Percentiles rank a stretch among this genome's conserved stretches.
Conservation (phyloP, 78 protist species). For the Polysphondylium violaceum region DNA sequence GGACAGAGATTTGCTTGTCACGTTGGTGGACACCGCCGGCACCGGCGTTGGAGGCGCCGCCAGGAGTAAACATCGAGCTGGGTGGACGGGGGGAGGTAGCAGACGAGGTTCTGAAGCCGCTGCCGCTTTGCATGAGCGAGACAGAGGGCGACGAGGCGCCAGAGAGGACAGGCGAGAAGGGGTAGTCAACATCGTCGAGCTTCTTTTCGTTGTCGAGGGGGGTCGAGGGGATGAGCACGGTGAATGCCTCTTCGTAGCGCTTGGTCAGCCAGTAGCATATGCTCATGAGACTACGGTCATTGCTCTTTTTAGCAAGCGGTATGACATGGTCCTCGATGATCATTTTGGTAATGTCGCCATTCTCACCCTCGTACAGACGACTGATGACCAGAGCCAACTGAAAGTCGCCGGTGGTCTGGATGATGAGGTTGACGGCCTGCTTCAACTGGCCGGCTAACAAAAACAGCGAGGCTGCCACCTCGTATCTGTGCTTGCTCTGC, state of each 20-base stretch:
- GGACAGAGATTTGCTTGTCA: not conserved
- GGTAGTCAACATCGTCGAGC: slow-evolving; percentile 6
- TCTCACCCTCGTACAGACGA: slow-evolving; percentile 70
- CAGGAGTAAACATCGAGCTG: not conserved
- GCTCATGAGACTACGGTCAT: slow-evolving; percentile 18
- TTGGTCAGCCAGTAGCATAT: slow-evolving; percentile 49
- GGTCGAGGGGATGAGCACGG: slow-evolving; percentile 24
- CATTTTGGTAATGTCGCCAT: slow-evolving; percentile 34
- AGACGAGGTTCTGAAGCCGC: not conserved
- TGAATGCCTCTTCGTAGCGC: slow-evolving; percentile 59
- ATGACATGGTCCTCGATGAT: slow-evolving; percentile 71
- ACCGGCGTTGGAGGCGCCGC: not conserved
- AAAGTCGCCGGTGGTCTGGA: slow-evolving; percentile 53
- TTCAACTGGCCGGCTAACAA: slow-evolving; percentile 60
- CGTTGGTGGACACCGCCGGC: too few relatives aligned
- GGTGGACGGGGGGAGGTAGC: not conserved
- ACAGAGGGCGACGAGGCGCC: slow-evolving; percentile 19
- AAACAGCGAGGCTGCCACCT: slow-evolving; percentile 73
- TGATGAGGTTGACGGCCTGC: slow-evolving; percentile 55
- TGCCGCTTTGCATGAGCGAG: not conserved
- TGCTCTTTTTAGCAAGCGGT: slow-evolving; percentile 71
- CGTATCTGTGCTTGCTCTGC: slow-evolving; percentile 53
- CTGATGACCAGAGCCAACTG: slow-evolving; percentile 60
- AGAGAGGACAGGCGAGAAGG: not conserved
- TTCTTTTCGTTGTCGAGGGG: not conserved